These are phyloP conservation scores for Hemileia vastatrix DNA, from an alignment of 1,284 basidiomycete species.

Conservation along the genomic window DNA sequence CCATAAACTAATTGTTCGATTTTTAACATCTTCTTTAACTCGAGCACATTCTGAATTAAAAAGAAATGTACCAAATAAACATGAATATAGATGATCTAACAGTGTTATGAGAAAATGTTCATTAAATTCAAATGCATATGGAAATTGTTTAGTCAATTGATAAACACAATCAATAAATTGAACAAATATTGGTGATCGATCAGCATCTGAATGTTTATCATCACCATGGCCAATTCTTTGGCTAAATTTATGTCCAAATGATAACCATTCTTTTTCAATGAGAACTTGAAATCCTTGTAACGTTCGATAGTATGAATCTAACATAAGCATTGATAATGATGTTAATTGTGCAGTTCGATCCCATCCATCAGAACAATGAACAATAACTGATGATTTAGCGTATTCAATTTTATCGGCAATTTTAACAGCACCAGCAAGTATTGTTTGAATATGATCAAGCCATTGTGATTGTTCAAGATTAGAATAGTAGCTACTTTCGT, in stretches of 20 bases:
- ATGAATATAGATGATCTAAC: slow-evolving; percentile 80
- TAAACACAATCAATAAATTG: slow-evolving; percentile 91
- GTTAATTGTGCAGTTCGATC: slow-evolving; percentile 92
- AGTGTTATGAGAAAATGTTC: slow-evolving; percentile 71
- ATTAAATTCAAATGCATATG: slow-evolving; percentile 89
- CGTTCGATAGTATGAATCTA: slow-evolving; percentile 92
- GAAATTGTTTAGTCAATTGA: slow-evolving; percentile 83
- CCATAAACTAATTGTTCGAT: too few species aligned
- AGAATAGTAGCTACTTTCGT: too few species aligned
- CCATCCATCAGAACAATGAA: slow-evolving; percentile 99
- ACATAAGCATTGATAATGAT: slow-evolving; percentile 76
- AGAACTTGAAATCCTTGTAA: slow-evolving; percentile 80
- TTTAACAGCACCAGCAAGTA: slow-evolving; percentile 76
- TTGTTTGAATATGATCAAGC: slow-evolving; percentile 81
- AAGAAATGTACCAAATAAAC: slow-evolving; percentile 88
- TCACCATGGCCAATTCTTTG: slow-evolving; percentile 88
- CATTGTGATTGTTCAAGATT: slow-evolving; percentile 82
- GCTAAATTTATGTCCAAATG: slow-evolving; percentile 87
- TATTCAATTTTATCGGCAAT: slow-evolving; percentile 87
- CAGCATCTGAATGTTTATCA: slow-evolving; percentile 60
- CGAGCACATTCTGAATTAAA: slow-evolving; percentile 79
- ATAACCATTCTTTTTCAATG: slow-evolving; percentile 94
- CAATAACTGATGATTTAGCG: slow-evolving; percentile 90
- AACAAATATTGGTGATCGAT: slow-evolving; percentile 72
- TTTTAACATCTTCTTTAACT: too few species aligned